phyloP scores from a whole-genome alignment of 2,329 filamentous ascomycete genomes.

The Venturia pyrina region DNA sequence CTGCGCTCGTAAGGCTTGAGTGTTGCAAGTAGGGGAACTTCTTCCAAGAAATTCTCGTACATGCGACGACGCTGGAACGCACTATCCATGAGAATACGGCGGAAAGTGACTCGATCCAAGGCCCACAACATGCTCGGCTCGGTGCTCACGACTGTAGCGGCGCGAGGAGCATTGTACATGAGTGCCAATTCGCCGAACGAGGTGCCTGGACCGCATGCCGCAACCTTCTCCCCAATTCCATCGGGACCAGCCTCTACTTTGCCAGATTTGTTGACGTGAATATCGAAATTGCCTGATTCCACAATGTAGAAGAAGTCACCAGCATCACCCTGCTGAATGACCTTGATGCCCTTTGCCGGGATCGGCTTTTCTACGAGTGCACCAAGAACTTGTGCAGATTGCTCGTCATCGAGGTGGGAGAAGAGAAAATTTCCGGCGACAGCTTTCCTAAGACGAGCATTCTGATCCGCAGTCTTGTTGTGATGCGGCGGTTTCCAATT shows the following conservation, averaged over 20 bases:
- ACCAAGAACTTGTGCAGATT: slow-evolving; percentile 75
- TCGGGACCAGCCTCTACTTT: slow-evolving; percentile 68
- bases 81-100: slow-evolving; percentile 95
- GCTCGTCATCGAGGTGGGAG: slow-evolving; percentile 88
- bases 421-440: slow-evolving; percentile 91
- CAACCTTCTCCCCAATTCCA: slow-evolving; percentile 75
- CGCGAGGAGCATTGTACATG: slow-evolving; percentile 97
- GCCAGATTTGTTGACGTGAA: slow-evolving; percentile 76
- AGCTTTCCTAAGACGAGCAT: slow-evolving; percentile 66
- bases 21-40: slow-evolving; percentile 74
- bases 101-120: slow-evolving; percentile 90
- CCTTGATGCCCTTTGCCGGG: slow-evolving; percentile 79
- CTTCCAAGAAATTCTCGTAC: slow-evolving; percentile 94
- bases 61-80: slow-evolving; percentile 92
- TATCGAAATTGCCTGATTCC: slow-evolving; percentile 80
- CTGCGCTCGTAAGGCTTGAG: slow-evolving; percentile 88
- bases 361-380: slow-evolving; percentile 92
- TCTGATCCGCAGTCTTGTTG: slow-evolving; percentile 72
- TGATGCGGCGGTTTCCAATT: slow-evolving; percentile 85
- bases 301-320: slow-evolving; percentile 98
- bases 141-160: slow-evolving; percentile 81
- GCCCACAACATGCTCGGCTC: slow-evolving; percentile 85
- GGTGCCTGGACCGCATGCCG: slow-evolving; percentile 72
- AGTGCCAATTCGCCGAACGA: slow-evolving; percentile 94
- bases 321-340: slow-evolving; percentile 90